Base-by-base conservation (phyloP, 805 yeast genomes). In the Yarrowia yakushimensis region DNA sequence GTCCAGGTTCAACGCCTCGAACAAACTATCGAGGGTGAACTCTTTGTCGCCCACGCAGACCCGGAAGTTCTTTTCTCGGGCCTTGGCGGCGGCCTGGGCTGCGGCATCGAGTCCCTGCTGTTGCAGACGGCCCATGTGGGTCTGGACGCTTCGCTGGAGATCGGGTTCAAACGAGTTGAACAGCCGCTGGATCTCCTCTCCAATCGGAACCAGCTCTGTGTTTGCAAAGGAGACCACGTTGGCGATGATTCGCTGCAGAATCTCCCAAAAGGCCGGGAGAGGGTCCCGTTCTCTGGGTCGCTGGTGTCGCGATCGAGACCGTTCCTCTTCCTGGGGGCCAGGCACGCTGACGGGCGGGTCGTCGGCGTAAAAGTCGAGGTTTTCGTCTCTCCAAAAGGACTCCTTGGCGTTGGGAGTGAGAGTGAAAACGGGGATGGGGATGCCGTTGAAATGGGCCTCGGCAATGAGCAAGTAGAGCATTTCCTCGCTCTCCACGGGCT, bases 181-280 rank as follows among this genome's bases (percentile, higher is more conserved):
- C 30, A 52, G 59, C 25, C 28, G 22, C 43, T 52, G 59, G 43
- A 52, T 52, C 59, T 52, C 59, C 43, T 52, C 59, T 33, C 59
- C 59, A 36, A 52, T 36, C 9, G 59, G 59, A 33, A 43, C 33
- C 25, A 52, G 43, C 33, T 52, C 59, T 20, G 31, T 33, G 59
- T 36, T 52, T 17, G 59, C 59, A 25, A 52, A 52, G 15, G 59
- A 25, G 13, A 52, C 43, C 59, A 52, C 59, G 43, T 52, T 52
- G 22, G 59, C 13, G 33, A 52, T 52, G 59, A 52, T 52, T 2
- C 43, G 42, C 31, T 52, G 59, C 34, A 52, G 18, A 27, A 52
- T 34, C 31, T 34, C 59, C 59, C 59, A 52, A 5, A 52, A 36
- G 23, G 59, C 42, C 1, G 59, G 59, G 6, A 52, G 11, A 8